Base-by-base conservation (phyloP, 148 eudicot genomes). In the Silene latifolia region DNA sequence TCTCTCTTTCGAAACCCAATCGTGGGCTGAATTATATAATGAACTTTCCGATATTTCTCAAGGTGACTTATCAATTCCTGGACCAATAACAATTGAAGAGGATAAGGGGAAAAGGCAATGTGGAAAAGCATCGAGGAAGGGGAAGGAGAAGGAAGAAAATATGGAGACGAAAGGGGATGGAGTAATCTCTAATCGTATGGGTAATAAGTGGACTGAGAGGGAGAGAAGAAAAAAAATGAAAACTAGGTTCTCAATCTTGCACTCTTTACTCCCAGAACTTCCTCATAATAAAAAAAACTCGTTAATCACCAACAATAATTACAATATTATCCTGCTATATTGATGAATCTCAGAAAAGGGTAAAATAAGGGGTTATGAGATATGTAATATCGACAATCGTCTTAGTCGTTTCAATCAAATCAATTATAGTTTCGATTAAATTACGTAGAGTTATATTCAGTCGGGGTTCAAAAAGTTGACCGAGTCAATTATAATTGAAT, bases 161-260 rank as follows among this genome's bases (percentile, higher is more conserved):
- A 69, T 76, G 47, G 76, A 77, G 60, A 69, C 67, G 66, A 79
- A 67, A 2, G 81, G 63, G 0, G 67, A 20, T 10, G 83, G 77
- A 5, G 85, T 59, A 32, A 11, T 65, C 32, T 74, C 82, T 12
- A 90, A 88, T 59, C 90, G 88, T 46, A 92, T 83, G 46, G 62
- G 73, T 21, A 92, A 92, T 73, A 88, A 89, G 77, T 88, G 86
- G 87, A 89, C 91, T 0, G 97, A 92, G 73, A 89, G 97, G 77
- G 94, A 92, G 72, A 89, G 97, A 76, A 89, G 94, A 80, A 92
- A 92, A 84, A 92, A 87, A 83, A 92, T 92, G 97, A 87, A 88
- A 71, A 80, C 72, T 74, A 89, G 87, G 94, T 92, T 92, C 47
- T 61, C 86, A 12, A 79, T 58, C 44, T 89, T 92, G 53, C 94